Evolutionary conservation across 1,139 yeast genomes (phyloP).

Genomic region (Taphrina pruni): DNA sequence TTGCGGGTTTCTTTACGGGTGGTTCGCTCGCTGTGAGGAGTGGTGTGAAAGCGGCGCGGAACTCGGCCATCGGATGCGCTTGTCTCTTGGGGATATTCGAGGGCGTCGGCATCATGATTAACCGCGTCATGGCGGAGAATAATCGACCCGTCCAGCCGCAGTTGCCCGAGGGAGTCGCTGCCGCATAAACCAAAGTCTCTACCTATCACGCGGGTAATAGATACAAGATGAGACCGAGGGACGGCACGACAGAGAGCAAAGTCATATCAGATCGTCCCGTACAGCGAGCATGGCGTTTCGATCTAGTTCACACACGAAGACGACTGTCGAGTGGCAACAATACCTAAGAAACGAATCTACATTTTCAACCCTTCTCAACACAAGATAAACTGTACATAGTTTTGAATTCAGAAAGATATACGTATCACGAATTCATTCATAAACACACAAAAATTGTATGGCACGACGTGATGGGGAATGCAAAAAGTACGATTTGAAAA

Average conservation of each 20-base stretch:
- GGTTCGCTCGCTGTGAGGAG: constrained; percentile 98
- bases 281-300: constrained; percentile 12
- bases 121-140: constrained; percentile 81
- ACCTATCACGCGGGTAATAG: no score
- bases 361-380: neutral
- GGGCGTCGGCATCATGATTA: constrained; percentile 97
- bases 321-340: no score
- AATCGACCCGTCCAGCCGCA: constrained; percentile 67
- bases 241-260: neutral
- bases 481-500: neutral
- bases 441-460: neutral
- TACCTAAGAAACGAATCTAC: neutral
- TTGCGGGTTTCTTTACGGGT: constrained; percentile 98
- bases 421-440: neutral
- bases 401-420: neutral
- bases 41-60: constrained; percentile 96
- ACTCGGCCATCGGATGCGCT: constrained; percentile 97
- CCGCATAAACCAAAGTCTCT: neutral
- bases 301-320: neutral
- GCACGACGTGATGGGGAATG: neutral
- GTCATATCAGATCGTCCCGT: neutral
- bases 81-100: constrained; percentile 94
- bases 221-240: neutral
- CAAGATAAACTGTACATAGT: neutral
- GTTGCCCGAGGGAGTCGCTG: constrained; percentile 41